These are phyloP conservation scores for Sphaerostilbella broomeana DNA, from an alignment of 2,329 filamentous ascomycete species.

Conservation along the genomic window DNA sequence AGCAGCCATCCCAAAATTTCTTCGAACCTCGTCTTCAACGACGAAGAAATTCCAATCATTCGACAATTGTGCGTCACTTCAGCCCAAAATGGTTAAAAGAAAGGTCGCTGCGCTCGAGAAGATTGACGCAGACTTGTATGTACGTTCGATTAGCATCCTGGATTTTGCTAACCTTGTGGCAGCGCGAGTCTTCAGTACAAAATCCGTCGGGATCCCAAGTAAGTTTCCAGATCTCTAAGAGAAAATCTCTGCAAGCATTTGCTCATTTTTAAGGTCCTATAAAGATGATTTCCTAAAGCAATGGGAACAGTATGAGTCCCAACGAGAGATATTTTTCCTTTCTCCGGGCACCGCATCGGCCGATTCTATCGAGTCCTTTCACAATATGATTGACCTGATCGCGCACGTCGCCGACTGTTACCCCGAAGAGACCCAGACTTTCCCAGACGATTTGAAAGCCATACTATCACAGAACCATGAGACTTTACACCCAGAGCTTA, in stretches of 20 bases:
- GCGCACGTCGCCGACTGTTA: slow-evolving; percentile 93
- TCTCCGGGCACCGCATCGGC: slow-evolving; percentile 72
- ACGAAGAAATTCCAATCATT: neutral
- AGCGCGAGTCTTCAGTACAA: slow-evolving; percentile 86
- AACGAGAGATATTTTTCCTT: slow-evolving; percentile 84
- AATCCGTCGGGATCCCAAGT: slow-evolving; percentile 78
- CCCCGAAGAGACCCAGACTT: slow-evolving; percentile 68
- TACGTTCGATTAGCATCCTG: neutral
- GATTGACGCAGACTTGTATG: slow-evolving; percentile 80
- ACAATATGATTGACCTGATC: slow-evolving; percentile 88
- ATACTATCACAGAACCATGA: slow-evolving; percentile 79
- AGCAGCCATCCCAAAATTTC: slow-evolving; percentile 3
- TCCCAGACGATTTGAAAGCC: slow-evolving; percentile 72
- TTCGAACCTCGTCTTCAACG: neutral
- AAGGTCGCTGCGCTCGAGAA: slow-evolving; percentile 92
- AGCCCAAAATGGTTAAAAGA: slow-evolving; percentile 65
- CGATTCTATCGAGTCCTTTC: slow-evolving; percentile 74
- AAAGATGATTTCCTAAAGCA: slow-evolving; percentile 82
- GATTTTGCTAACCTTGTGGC: slow-evolving; percentile 26
- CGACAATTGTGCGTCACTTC: neutral
- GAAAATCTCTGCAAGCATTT: neutral
- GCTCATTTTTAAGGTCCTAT: slow-evolving; percentile 57
- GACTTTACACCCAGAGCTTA: slow-evolving; percentile 71
- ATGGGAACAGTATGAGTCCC: slow-evolving; percentile 85
- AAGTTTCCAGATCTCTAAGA: slow-evolving; percentile 28